Evolutionary conservation across 371 early-diverging fungal genomes (phyloP), one percentile per base, ranked within the genome.

Genomic region (Ordospora colligata): DNA sequence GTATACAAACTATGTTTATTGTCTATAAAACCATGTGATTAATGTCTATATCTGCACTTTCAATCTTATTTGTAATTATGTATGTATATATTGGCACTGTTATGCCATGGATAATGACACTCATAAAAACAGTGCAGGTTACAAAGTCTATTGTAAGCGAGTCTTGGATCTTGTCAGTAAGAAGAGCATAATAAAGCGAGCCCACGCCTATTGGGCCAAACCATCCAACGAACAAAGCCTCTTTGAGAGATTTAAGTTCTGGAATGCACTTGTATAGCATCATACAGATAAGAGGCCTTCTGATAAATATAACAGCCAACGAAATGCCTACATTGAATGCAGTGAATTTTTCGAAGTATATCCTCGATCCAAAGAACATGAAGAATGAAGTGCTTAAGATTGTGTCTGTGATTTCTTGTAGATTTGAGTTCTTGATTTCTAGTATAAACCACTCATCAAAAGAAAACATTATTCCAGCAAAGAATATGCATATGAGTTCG

Each of bases 171-270:
- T 40, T 66, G 53, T 81, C 81, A n/a, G 70, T 70, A 40, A 81
- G 49, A 22, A 81, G 37, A 50, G 71, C 69, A 49, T 78, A 84
- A 69, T 83, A 95, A 1, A 95, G 84, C 0, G 95, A 94, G 54
- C 86, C 89, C 17, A 89, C 89, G 11, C 95, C 95, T 63, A 95
- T 90, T 0, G 96, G 96, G 2, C 94, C 96, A 80, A 93, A 95
- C 92, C 92, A 94, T 0, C 96, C 96, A 23, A 91, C 89, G 82
- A 94, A 94, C 2, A 92, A 78, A 0, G 91, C 92, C 80, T 94
- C 93, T 32, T 89, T 87, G 62, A 85, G 87, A 0, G 85, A 90
- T 27, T 87, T 84, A 44, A 94, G 76, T 0, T 90, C 88, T 0
- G 90, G 90, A 58, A 93, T 89, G 1, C 86, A 80, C 8, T 85